phyloP scores from a whole-genome alignment of 768 basidiomycete genomes.

The Boletus bicolor region DNA sequence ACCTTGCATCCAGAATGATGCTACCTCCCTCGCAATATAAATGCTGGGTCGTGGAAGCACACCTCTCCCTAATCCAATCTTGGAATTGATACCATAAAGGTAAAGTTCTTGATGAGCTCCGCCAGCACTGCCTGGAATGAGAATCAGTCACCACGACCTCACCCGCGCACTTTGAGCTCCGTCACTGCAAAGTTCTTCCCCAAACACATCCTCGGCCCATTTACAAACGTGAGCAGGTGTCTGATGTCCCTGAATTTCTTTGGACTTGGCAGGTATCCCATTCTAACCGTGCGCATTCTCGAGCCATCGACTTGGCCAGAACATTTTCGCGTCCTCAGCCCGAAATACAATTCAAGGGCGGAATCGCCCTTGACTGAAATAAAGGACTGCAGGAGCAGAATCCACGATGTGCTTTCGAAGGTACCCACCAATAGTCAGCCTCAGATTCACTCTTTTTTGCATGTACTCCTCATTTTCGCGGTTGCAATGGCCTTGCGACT shows the following conservation, averaged over 20 bases:
- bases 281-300: neutral
- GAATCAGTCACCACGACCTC: neutral
- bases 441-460: no score
- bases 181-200: constrained; percentile 38
- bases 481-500: no score
- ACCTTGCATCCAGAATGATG: no score
- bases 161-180: constrained; percentile 22
- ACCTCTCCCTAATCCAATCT: constrained; percentile 12
- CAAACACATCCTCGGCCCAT: constrained; percentile 47
- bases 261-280: constrained; percentile 21
- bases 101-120: constrained; percentile 41
- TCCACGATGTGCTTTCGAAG: no score
- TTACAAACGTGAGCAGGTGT: constrained; percentile 49
- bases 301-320: neutral
- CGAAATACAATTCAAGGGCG: no score
- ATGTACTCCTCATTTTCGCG: no score
- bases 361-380: no score
- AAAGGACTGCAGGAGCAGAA: no score
- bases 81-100: constrained; percentile 40
- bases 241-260: constrained; percentile 45
- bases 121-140: constrained; percentile 33
- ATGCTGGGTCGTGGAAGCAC: constrained; percentile 9
- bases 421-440: no score
- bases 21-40: no score
- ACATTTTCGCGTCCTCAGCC: neutral